phyloP scores from a whole-genome alignment of 2,329 filamentous ascomycete species.

The Penicillium sp. region DNA sequence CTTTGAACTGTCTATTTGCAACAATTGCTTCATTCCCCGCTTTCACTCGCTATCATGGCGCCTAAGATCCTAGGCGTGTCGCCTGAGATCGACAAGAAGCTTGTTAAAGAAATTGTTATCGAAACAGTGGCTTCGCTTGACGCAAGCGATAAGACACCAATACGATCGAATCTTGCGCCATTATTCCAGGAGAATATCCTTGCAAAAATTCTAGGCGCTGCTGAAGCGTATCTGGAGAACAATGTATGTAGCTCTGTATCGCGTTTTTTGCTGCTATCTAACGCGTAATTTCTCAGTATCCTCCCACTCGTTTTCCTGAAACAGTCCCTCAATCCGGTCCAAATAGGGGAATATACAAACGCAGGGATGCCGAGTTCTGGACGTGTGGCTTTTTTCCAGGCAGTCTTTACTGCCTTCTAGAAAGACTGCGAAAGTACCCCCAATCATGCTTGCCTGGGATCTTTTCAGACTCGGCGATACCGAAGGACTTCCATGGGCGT shows the following conservation, averaged over 20 bases:
- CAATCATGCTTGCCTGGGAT: neutral
- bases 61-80: neutral
- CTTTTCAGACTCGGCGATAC: neutral
- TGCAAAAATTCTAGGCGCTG: constrained; percentile 2
- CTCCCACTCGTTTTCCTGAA: constrained; percentile 6
- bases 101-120: neutral
- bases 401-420: constrained; percentile 7
- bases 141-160: neutral
- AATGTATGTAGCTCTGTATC: neutral
- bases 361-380: constrained; percentile 17
- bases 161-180: neutral
- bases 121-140: neutral
- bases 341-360: constrained; percentile 9
- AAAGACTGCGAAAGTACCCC: constrained; percentile 8
- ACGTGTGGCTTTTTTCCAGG: constrained; percentile 21
- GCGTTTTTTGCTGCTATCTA: neutral
- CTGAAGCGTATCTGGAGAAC: neutral
- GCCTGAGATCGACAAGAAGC: neutral
- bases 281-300: neutral
- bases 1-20: neutral
- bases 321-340: constrained; percentile 8
- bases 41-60: neutral
- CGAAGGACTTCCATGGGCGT: neutral
- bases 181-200: constrained; percentile 5
- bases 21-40: neutral